phyloP scores from a whole-genome alignment of 129 eudicot genomes.

The Pittosporum tobira region DNA sequence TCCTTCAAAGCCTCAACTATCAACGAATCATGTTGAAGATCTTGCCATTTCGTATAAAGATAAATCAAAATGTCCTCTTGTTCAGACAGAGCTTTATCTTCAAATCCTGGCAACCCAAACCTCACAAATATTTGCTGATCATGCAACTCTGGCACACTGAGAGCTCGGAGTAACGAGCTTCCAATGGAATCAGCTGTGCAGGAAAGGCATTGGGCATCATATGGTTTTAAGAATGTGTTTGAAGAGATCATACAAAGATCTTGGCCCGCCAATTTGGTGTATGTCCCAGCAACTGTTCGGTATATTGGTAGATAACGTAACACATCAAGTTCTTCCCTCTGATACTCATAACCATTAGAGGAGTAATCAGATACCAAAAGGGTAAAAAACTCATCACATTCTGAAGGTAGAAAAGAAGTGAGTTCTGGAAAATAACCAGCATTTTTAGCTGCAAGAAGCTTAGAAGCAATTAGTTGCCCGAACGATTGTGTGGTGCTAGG shows the following conservation, averaged over 20 bases:
- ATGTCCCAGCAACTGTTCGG: slow-evolving; percentile 66
- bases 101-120: slow-evolving; percentile 84
- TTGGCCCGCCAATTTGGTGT: slow-evolving; percentile 41
- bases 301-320: slow-evolving; percentile 76
- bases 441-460: slow-evolving; percentile 77
- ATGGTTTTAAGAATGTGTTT: slow-evolving; percentile 72
- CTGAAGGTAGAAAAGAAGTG: slow-evolving; percentile 48
- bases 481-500: slow-evolving; percentile 55
- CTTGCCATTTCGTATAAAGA: slow-evolving; percentile 74
- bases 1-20: slow-evolving; percentile 68
- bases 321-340: slow-evolving; percentile 70
- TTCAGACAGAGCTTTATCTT: slow-evolving; percentile 59
- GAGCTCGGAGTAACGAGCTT: slow-evolving; percentile 59
- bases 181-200: slow-evolving; percentile 44
- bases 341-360: slow-evolving; percentile 48
- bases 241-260: slow-evolving; percentile 70
- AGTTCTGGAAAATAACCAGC: slow-evolving; percentile 84
- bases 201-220: slow-evolving; percentile 61
- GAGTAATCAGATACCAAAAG: slow-evolving; percentile 77
- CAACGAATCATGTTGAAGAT: slow-evolving; percentile 63
- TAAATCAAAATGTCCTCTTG: slow-evolving; percentile 78
- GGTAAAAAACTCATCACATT: slow-evolving; percentile 53
- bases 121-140: slow-evolving; percentile 74
- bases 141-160: slow-evolving; percentile 76
- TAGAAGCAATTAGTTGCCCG: slow-evolving; percentile 68